Base-by-base conservation (phyloP, 371 early-diverging fungal species). In the Mucor piriformis region DNA sequence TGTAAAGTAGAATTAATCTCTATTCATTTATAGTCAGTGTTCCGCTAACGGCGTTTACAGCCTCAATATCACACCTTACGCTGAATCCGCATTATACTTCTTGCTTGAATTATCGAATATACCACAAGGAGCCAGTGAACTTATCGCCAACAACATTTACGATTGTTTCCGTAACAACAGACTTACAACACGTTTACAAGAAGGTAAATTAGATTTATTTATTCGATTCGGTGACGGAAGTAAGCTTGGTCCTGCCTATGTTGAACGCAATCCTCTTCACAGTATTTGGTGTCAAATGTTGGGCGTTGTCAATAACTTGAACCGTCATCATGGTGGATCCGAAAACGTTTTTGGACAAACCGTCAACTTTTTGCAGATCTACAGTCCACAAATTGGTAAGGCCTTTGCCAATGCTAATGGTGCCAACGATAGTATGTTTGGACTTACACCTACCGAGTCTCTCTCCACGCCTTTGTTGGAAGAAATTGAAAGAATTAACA, bases 281-380 rank as follows among this genome's bases (percentile, higher is more conserved):
- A 40, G 32, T 15, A 40, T 72, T 8, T 77, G 81, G 77, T 73
- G 77, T 37, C 73, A 75, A 23, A 73, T 69, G 55, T 50, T 80
- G 2, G 62, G 61, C 44, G 71, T 79, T 0, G 23, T 74, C 13
- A 67, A 55, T 51, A 74, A 71, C 24, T 42, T 79, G 29, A 37
- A 73, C 43, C 50, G 52, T 12, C 38, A 53, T 8, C 53, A 34
- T 18, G 64, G 57, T 18, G 50, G 6, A 21, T 47, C 61, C 0
- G 65, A 71, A 25, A 23, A 40, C 21, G 64, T 74, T 4, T 61
- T 75, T 15, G 50, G 55, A 6, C 32, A 24, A 13, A 54, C 61
- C 0, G 68, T 69, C 33, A 67, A 47, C 3, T 65, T 76, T 33
- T 20, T 74, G 16, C 77, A 74, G 43, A 63, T 73, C n/a, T 76